Evolutionary conservation across 805 yeast genomes (phyloP), one percentile per base, ranked within the genome.

Genomic region (Starmerella sp.): DNA sequence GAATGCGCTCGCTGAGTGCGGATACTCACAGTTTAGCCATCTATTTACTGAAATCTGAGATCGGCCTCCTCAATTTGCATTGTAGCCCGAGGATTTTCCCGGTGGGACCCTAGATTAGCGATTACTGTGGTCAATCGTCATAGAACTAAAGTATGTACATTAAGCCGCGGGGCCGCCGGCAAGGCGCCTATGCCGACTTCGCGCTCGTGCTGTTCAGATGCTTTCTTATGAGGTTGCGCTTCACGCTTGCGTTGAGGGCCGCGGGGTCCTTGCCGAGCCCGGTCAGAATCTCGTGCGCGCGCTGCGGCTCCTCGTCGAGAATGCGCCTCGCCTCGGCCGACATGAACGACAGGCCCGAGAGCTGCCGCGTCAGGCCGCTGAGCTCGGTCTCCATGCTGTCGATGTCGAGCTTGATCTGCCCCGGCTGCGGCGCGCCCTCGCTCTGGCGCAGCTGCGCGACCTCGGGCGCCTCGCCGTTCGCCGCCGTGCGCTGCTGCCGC

Each of bases 191-290:
- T 31, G 49, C 49, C 7, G 43, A 17, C 30, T 48, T 36, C 34
- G 47, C 22, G 32, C 44, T 36, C 37, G 47, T 17, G 31, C 39
- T 48, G n/a, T 53, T 56, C 43, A 61, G 53, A 39, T 76, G 82
- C 69, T 84, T 86, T 66, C 88, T 77, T 62, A 86, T 68, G 47
- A 86, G 69, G 68, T 89, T 89, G 73, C 85, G 86, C 65, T 76
- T 80, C 28, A 82, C 79, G 67, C 75, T 75, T 51, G 71, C 72
- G 65, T 78, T 77, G 59, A 77, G 61, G 31, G 56, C 39, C 17
- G 71, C 69, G 7, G 78, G 76, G 35, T 74, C 61, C 54, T 66
- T 67, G 10, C 76, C 74, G 51, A 73, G 63, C 41, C 65, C 66
- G 37, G 59, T 54, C 30, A 74, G 64, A 39, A 77, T 71, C 39